Percentiles rank a stretch among this genome's conserved stretches.
These are phyloP conservation scores for Globisporangium camurandrum DNA, from an alignment of 352 stramenopile species.

Conservation along the genomic window DNA sequence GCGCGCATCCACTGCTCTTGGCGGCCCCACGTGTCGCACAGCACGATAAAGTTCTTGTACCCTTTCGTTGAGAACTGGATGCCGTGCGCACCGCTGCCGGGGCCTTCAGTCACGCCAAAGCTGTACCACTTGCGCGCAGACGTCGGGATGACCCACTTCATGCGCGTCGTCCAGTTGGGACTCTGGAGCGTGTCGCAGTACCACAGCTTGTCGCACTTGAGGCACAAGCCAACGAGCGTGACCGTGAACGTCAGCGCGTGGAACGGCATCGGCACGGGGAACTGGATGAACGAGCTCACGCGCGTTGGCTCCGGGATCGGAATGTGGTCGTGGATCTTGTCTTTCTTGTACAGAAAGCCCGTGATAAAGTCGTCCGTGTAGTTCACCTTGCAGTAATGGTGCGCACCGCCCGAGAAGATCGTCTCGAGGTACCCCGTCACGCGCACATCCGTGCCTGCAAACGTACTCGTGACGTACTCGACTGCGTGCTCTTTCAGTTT, in stretches of 20 bases:
- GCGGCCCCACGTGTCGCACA: slow-evolving; percentile 77
- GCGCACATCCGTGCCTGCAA: slow-evolving; percentile 48
- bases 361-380: slow-evolving; percentile 82
- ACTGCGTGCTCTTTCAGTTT: slow-evolving; percentile 72
- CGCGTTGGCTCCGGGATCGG: slow-evolving; percentile 79
- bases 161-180: slow-evolving; percentile 77
- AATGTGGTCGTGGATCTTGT: slow-evolving; percentile 88
- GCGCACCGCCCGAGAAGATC: slow-evolving; percentile 74
- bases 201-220: slow-evolving; percentile 86
- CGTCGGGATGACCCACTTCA: slow-evolving; percentile 87
- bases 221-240: slow-evolving; percentile 77
- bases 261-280: slow-evolving; percentile 84
- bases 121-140: slow-evolving; percentile 85
- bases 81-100: slow-evolving; percentile 74
- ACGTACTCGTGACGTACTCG: slow-evolving; percentile 66
- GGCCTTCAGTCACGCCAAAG: slow-evolving; percentile 70
- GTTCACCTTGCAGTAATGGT: slow-evolving; percentile 80
- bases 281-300: slow-evolving; percentile 85
- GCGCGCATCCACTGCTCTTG: slow-evolving; percentile 86
- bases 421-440: slow-evolving; percentile 79
- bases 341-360: slow-evolving; percentile 87
- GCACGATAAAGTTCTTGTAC: slow-evolving; percentile 86
- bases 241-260: slow-evolving; percentile 83
- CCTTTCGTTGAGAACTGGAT: slow-evolving; percentile 84
- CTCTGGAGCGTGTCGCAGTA: slow-evolving; percentile 83